phyloP scores from a whole-genome alignment of 352 stramenopile species.

The Phytophthora europaea region DNA sequence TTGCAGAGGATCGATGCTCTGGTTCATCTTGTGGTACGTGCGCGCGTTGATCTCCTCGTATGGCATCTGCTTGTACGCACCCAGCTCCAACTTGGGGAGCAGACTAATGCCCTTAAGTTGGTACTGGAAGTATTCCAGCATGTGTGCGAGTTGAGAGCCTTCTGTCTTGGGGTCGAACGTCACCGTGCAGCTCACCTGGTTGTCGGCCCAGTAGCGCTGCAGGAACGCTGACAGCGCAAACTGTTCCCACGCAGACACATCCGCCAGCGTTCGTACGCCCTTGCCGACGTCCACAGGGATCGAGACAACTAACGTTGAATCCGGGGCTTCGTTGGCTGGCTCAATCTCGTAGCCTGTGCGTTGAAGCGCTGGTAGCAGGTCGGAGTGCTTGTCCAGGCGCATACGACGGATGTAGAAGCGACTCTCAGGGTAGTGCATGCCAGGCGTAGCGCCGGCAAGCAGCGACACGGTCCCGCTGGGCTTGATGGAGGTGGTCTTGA shows the following conservation, averaged over 20 bases:
- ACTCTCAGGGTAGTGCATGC: slow-evolving; percentile 95
- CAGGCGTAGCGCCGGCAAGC: slow-evolving; percentile 92
- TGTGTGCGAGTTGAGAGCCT: slow-evolving; percentile 76
- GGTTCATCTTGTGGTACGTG: slow-evolving; percentile 67
- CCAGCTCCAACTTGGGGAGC: slow-evolving; percentile 81
- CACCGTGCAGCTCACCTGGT: slow-evolving; percentile 95
- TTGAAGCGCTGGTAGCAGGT: slow-evolving; percentile 79
- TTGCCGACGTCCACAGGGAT: slow-evolving; percentile 92
- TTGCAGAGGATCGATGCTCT: slow-evolving; percentile 46
- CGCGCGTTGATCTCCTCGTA: slow-evolving; percentile 91
- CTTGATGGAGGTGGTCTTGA: slow-evolving; percentile 96
- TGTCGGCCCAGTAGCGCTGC: slow-evolving; percentile 95
- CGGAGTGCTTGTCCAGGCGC: slow-evolving; percentile 84
- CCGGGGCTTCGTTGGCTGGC: slow-evolving; percentile 64
- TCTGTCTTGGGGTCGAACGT: slow-evolving; percentile 93
- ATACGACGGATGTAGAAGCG: slow-evolving; percentile 94
- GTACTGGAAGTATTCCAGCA: slow-evolving; percentile 95
- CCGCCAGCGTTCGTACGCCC: slow-evolving; percentile 81
- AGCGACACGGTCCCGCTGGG: slow-evolving; percentile 93
- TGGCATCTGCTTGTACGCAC: slow-evolving; percentile 92
- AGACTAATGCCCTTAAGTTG: slow-evolving; percentile 95
- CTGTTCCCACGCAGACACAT: slow-evolving; percentile 95
- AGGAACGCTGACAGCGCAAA: slow-evolving; percentile 93
- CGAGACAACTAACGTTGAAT: slow-evolving; percentile 89
- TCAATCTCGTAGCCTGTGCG: slow-evolving; percentile 87